Conservation (phyloP, 2,329 filamentous ascomycete genomes). For the Monosporascus sp. region DNA sequence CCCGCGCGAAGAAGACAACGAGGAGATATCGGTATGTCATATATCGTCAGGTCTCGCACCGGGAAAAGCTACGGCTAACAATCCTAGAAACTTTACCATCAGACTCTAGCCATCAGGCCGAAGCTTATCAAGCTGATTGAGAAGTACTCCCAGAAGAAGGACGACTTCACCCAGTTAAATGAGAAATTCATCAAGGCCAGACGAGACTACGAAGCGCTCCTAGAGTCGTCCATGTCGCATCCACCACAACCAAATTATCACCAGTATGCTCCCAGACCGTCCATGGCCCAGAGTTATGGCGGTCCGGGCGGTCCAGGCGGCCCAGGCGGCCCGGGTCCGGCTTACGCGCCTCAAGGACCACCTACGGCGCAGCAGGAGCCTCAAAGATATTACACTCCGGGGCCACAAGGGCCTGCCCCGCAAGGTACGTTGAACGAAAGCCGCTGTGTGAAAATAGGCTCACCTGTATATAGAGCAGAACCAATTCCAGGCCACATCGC, state of each 20-base stretch:
- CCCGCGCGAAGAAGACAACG: slow-evolving; percentile 83
- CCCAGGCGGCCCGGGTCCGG: slow-evolving; percentile 25
- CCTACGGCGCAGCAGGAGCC: slow-evolving; percentile 50
- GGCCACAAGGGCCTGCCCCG: slow-evolving; percentile 36
- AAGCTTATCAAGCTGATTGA: slow-evolving; percentile 98
- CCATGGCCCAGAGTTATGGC: slow-evolving; percentile 41
- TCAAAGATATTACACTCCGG: slow-evolving; percentile 64
- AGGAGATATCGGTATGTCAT: slow-evolving; percentile 77
- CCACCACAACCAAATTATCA: slow-evolving; percentile 76
- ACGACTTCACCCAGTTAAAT: slow-evolving; percentile 97
- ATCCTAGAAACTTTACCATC: slow-evolving; percentile 72
- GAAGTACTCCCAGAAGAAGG: slow-evolving; percentile 99
- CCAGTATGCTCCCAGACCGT: slow-evolving; percentile 55
- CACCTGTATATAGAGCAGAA: slow-evolving; percentile 33
- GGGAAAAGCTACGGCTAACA: slow-evolving; percentile 25
- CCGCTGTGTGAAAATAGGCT: slow-evolving; percentile 12
- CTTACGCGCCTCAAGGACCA: slow-evolving; percentile 37
- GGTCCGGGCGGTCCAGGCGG: slow-evolving; percentile 27
- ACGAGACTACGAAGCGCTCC: slow-evolving; percentile 89
- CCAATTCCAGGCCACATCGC: slow-evolving; percentile 40
- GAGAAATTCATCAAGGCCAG: slow-evolving; percentile 99
- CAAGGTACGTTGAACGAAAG: slow-evolving; percentile 31
- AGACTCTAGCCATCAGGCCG: slow-evolving; percentile 86
- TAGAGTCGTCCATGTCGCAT: slow-evolving; percentile 95
- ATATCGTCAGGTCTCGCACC: background rate